Conservation (phyloP, 257 asterid genomes). For the Cynanchum wilfordii region DNA sequence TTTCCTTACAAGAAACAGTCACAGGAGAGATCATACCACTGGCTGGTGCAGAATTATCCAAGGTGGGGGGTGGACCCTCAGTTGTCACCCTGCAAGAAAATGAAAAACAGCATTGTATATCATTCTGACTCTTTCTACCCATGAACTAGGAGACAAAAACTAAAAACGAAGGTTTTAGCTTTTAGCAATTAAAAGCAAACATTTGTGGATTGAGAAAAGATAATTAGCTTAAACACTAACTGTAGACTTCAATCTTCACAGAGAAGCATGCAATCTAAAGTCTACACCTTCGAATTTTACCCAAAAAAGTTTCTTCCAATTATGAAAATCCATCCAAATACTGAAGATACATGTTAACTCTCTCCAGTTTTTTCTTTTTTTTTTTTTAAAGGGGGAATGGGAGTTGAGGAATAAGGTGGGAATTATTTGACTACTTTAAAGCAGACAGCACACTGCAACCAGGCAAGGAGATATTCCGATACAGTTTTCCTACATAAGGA, state of each 20-base stretch:
- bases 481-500: background rate
- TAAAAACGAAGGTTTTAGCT: background rate
- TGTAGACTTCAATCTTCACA: background rate
- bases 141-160: background rate
- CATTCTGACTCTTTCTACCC: constrained; percentile 9
- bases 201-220: background rate
- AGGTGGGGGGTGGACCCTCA: constrained; percentile 26
- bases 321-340: background rate
- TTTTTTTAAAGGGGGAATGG: background rate
- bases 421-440: too few relatives aligned
- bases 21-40: constrained; percentile 32
- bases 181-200: constrained; percentile 1
- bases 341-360: too few relatives aligned
- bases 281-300: background rate
- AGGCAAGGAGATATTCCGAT: background rate
- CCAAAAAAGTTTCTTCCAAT: background rate
- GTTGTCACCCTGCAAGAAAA: constrained; percentile 42
- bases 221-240: background rate
- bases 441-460: background rate
- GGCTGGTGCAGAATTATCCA: constrained; percentile 25
- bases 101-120: constrained; percentile 20
- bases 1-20: constrained; percentile 43
- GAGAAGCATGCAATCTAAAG: background rate
- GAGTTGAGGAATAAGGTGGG: too few relatives aligned
- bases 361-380: background rate